Evolutionary conservation across 257 asterid species (phyloP), one percentile per base, ranked within the genome.

Genomic region (Solanum sejunctum): DNA sequence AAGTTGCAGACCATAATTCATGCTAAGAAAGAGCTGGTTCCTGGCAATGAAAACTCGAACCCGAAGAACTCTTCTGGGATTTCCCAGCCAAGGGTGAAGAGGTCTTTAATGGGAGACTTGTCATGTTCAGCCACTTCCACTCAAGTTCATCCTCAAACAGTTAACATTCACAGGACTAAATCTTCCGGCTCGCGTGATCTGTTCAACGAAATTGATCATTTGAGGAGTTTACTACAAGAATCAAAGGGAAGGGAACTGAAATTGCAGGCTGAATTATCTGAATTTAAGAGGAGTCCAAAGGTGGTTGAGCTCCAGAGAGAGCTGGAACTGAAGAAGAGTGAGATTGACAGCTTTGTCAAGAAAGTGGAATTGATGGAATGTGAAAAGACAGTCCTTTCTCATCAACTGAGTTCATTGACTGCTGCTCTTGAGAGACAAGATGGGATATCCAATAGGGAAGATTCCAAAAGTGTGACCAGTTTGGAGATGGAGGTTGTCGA

Each of bases 401-500:
- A 88, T n/a, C 94, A 94, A 86, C 15, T 93, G 82, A 88, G 75
- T 32, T 71, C 93, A 8, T 84, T 90, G 83, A 91, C 84, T 86
- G 79, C 93, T 20, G 86, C 86, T 6, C 83, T 83, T 85, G 92
- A 90, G 84, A 89, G 87, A 77, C 88, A 88, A 63, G 96, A 88
- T 41, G 89, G 81, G 67, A 47, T 72, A 20, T 71, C 79, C 32
- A 88, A 81, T 54, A 87, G 78, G 39, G 88, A 91, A 82, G 87
- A 80, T 43, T 81, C 52, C 20, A 92, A 89, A 79, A 75, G 77
- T 85, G 81, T 83, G 86, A 80, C 84, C 64, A 75, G 91, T 21
- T 88, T 88, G 69, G 99, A 93, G 86, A 87, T 95, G 91, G 99
- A 95, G 90, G 95, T 94, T 71, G 88, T 95, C 7, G 98, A 95